phyloP scores from a whole-genome alignment of 148 eudicot genomes.

The Spergularia marina region DNA sequence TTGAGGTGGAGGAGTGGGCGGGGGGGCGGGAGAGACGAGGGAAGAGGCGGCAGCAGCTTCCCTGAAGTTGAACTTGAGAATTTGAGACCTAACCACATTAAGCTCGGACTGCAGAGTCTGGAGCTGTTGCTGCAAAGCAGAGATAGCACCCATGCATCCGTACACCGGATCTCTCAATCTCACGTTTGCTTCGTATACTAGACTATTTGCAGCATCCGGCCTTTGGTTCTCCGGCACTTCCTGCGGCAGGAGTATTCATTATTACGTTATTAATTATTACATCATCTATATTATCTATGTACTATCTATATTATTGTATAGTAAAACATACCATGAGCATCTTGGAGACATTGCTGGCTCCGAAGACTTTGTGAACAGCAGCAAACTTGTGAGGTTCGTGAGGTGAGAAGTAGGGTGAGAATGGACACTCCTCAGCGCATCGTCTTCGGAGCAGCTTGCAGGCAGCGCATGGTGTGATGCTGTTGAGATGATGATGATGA shows the following conservation, averaged over 20 bases:
- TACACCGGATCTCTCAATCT: constrained; percentile 79
- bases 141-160: constrained; percentile 92
- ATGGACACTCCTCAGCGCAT: constrained; percentile 86
- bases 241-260: no score
- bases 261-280: no score
- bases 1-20: constrained; percentile 33
- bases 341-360: constrained; percentile 92
- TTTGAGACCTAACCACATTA: constrained; percentile 54
- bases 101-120: constrained; percentile 60
- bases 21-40: constrained; percentile 26
- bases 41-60: constrained; percentile 36
- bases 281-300: no score
- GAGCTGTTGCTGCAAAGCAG: constrained; percentile 68
- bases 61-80: constrained; percentile 59
- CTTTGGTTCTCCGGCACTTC: constrained; percentile 73
- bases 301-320: no score
- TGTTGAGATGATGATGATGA: constrained; percentile 26
- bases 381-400: constrained; percentile 91
- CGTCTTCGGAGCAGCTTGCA: constrained; percentile 81
- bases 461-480: constrained; percentile 87
- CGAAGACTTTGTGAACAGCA: constrained; percentile 87
- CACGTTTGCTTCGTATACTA: constrained; percentile 85
- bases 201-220: constrained; percentile 80
- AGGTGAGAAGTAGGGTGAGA: constrained; percentile 83
- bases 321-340: constrained; percentile 84